phyloP scores from a whole-genome alignment of 2,329 filamentous ascomycete genomes.

The Pseudogymnoascus sp. region DNA sequence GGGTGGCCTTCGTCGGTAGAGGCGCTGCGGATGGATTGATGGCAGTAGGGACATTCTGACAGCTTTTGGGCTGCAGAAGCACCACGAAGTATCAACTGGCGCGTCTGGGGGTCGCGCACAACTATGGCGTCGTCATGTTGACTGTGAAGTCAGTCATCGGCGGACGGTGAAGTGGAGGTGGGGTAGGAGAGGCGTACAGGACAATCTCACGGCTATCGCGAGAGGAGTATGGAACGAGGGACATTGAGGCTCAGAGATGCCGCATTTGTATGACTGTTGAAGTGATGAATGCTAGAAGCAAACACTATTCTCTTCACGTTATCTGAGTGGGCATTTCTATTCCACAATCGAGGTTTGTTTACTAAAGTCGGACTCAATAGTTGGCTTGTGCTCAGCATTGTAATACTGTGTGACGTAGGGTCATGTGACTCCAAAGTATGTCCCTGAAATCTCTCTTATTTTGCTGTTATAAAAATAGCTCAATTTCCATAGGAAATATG shows the following conservation, averaged over 20 bases:
- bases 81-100: slow-evolving; percentile 72
- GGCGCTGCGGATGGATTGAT: slow-evolving; percentile 33
- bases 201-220: slow-evolving; percentile 70
- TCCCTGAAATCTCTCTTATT: neutral
- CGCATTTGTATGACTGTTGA: neutral
- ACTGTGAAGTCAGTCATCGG: slow-evolving; percentile 36
- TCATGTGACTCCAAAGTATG: neutral
- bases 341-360: neutral
- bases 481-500: neutral
- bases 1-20: slow-evolving; percentile 38
- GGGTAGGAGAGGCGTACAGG: slow-evolving; percentile 45
- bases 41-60: slow-evolving; percentile 61
- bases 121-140: slow-evolving; percentile 91
- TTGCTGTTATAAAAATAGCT: neutral
- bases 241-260: slow-evolving; percentile 36
- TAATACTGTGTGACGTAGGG: neutral
- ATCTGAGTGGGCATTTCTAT: neutral
- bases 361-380: neutral
- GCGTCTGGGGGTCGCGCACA: slow-evolving; percentile 76
- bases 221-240: slow-evolving; percentile 67
- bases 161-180: neutral
- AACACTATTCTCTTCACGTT: neutral
- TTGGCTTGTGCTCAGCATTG: neutral
- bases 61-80: slow-evolving; percentile 39
- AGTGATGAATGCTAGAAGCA: neutral